Base-by-base conservation (phyloP, 106 monocot genomes). In the Phalaenopsis equestris region DNA sequence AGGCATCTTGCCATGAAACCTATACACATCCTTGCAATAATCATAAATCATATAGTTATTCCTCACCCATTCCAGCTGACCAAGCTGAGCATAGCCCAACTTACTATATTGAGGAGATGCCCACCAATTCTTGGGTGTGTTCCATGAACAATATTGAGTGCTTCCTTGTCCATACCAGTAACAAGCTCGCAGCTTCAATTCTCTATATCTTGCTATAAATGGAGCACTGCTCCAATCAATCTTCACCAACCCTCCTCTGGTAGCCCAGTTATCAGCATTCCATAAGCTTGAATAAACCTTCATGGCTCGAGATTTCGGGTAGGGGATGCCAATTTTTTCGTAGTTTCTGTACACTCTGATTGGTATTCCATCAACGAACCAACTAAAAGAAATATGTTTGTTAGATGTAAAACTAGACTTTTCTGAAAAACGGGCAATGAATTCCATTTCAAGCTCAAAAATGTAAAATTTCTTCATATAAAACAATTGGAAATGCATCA, bases 201-300 rank as follows among this genome's bases (percentile, higher is more conserved):
- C 68, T 2, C 61, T 73, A 73, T 94, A 94, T 52, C 81, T 81
- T 1, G 94, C 94, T 16, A 88, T 79, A 43, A 94, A 94, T 2
- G 94, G 94, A 12, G 88, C 85, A 11, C 79, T 73, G 52, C 17
- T 87, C 91, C 94, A 94, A 67, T 94, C 86, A n/a, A 90, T 90
- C 79, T 94, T 91, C 30, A 74, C 94, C 15, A 72, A 80, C 1
- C 91, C 91, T 11, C 94, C 91, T 72, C 84, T 81, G 0, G 90
- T 90, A 2, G 94, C 91, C 91, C 94, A 94, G 85, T 85, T 86
- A 46, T 91, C 94, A 1, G 88, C 94, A n/a, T 91, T 81, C 91
- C 91, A 94, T 30, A 91, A 68, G 85, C 94, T 94, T 0, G 91
- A 94, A 73, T 90, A 94, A 1, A 76, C 80, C 49, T 79, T 86